Evolutionary conservation across 164 flowering plant species (phyloP), one percentile per base, ranked within the genome.

Genomic region (Platanus orientalis): DNA sequence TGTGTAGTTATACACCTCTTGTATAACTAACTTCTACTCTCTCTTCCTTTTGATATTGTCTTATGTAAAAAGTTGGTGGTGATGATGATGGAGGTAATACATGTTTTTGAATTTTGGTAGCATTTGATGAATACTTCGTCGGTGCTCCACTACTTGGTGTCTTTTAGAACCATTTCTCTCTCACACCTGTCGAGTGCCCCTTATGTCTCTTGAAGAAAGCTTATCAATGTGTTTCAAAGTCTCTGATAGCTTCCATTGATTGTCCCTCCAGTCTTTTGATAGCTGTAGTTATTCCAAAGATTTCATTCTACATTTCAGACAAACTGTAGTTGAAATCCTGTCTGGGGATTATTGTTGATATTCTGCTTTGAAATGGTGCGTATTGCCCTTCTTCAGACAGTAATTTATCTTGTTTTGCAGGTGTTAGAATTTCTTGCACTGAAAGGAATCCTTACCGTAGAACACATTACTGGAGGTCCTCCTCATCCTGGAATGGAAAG

Each of bases 401-500:
- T 44, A 7, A 25, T 45, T 45, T 16, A 1, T 45, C 16, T 45
- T 45, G 19, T 45, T 51, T 42, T 71, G 72, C 79, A 87, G 94
- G 81, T 87, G 17, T 74, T 94, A 39, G 96, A 92, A 79, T 82
- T 77, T 73, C 78, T 91, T 66, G 97, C 92, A 4, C 52, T 53
- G 54, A 81, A 76, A 66, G 81, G 79, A 73, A 80, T 89, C 49
- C 89, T 94, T 63, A 83, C 89, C 21, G 49, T 69, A 47, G 96
- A 88, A 26, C 96, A 82, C 63, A 89, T 94, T 34, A 74, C 64
- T 68, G 81, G 76, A 32, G 89, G 80, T 65, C 92, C 99, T 60
- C 94, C 86, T 26, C 76, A 88, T 78, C 79, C 72, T 62, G 97
- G 94, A 74, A 85, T 88, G 80, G 97, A 94, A 45, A 45, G 49